Conservation (phyloP, 2,329 filamentous ascomycete species). For the Ascochyta viciae-villosae region DNA sequence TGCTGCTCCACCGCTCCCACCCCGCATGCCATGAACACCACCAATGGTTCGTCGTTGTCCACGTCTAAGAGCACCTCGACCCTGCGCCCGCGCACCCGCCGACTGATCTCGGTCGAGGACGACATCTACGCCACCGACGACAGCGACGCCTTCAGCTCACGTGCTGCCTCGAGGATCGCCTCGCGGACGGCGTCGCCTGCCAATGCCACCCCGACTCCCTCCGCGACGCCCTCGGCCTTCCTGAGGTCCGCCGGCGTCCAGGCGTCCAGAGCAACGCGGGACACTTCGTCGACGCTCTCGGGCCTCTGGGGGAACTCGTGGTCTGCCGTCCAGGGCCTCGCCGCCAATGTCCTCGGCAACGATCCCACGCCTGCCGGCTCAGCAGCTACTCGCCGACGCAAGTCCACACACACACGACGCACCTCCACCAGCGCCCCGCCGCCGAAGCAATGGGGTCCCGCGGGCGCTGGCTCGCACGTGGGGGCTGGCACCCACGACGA, state of each 20-base stretch:
- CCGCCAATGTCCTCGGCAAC: constrained; percentile 56
- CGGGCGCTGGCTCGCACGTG: constrained; percentile 47
- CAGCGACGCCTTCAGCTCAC: constrained; percentile 48
- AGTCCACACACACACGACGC: constrained; percentile 42
- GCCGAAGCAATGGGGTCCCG: constrained; percentile 58
- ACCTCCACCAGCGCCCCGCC: constrained; percentile 47
- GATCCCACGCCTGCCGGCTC: constrained; percentile 38
- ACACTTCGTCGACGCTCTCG: constrained; percentile 46
- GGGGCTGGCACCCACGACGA: constrained; percentile 56
- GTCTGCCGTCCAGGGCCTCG: constrained; percentile 58
- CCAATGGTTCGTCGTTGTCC: constrained; percentile 47
- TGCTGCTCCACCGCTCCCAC: constrained; percentile 46
- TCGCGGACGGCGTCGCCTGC: constrained; percentile 48
- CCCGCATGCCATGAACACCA: constrained; percentile 49
- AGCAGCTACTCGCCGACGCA: constrained; percentile 33
- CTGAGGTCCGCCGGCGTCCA: constrained; percentile 32
- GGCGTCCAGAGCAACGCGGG: constrained; percentile 27
- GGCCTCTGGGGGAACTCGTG: constrained; percentile 58
- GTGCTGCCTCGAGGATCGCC: constrained; percentile 47
- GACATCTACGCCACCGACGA: constrained; percentile 47
- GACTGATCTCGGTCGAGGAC: constrained; percentile 59
- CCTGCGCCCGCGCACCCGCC: constrained; percentile 55
- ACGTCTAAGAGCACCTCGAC: constrained; percentile 53
- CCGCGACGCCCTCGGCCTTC: constrained; percentile 38
- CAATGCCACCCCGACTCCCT: constrained; percentile 38